Conservation (phyloP, 2,329 filamentous ascomycete genomes). For the Arthrobotrys sinensis region DNA sequence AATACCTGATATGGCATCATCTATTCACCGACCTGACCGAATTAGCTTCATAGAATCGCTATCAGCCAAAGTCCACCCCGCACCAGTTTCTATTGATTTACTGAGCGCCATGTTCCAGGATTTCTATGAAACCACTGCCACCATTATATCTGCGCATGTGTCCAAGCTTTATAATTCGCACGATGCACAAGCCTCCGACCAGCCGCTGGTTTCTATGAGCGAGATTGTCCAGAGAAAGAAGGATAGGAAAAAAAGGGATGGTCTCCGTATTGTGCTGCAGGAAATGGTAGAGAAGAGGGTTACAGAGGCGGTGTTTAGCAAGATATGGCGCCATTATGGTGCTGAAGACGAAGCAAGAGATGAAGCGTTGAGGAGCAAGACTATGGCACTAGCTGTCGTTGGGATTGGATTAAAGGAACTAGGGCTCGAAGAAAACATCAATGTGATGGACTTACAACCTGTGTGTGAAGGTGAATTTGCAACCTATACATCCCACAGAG, state of each 20-base stretch:
- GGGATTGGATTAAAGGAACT: constrained; percentile 90
- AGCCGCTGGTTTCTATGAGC: constrained; percentile 90
- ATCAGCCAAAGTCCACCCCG: constrained; percentile 86
- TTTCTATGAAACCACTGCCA: constrained; percentile 85
- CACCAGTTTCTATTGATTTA: constrained; percentile 85
- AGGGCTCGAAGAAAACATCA: constrained; percentile 79
- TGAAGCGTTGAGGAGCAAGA: constrained; percentile 93
- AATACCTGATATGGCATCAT: constrained; percentile 63
- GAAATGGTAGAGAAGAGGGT: constrained; percentile 91
- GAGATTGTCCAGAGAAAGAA: constrained; percentile 86
- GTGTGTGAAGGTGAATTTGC: constrained; percentile 65
- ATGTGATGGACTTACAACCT: constrained; percentile 71
- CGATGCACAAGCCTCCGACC: constrained; percentile 69
- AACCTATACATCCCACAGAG: not conserved
- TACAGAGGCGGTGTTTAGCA: constrained; percentile 86
- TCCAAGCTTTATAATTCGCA: constrained; percentile 66
- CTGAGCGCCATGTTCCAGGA: constrained; percentile 92
- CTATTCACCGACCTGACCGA: constrained; percentile 61
- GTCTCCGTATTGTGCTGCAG: constrained; percentile 83
- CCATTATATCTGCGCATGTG: constrained; percentile 60
- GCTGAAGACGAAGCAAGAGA: constrained; percentile 96
- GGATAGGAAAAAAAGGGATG: constrained; percentile 82
- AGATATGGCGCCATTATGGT: constrained; percentile 90
- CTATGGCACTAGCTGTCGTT: constrained; percentile 85
- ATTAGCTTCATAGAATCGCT: constrained; percentile 90